Percentiles rank a stretch among this genome's conserved stretches.
Conservation (phyloP, 179 eudicot genomes). For the Spinacia oleracea region DNA sequence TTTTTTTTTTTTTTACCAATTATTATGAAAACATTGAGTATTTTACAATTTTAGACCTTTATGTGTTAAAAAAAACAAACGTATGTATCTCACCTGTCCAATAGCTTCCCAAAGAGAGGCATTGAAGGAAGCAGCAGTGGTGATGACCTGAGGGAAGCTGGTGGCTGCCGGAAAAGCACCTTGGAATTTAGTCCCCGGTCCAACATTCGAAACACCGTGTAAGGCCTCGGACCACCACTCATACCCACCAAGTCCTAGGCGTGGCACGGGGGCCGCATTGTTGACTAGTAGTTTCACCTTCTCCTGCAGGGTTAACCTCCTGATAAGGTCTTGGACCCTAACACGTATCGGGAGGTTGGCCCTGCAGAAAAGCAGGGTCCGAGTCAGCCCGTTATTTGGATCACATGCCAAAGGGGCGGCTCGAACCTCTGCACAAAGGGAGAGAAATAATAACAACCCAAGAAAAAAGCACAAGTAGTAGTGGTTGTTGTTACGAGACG, state of each 20-base stretch:
- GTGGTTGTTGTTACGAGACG: neutral
- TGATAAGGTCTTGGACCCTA: conserved; percentile 61
- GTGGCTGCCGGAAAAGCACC: conserved; percentile 44
- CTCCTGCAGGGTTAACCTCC: conserved; percentile 65
- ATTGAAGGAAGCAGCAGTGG: conserved; percentile 48
- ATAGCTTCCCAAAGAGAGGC: conserved; percentile 48
- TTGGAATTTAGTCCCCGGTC: conserved; percentile 45
- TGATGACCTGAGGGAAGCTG: conserved; percentile 50
- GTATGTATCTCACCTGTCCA: conserved; percentile 31
- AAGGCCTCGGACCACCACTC: conserved; percentile 97
- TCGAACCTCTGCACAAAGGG: conserved; percentile 31
- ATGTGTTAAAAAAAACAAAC: neutral
- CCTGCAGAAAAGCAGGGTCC: conserved; percentile 48
- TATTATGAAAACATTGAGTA: too few relatives aligned
- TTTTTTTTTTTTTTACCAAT: too few relatives aligned
- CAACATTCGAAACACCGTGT: conserved; percentile 70
- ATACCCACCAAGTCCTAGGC: conserved; percentile 65
- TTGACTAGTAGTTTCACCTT: conserved; percentile 55
- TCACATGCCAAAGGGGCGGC: conserved; percentile 72
- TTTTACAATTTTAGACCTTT: neutral
- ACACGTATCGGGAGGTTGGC: conserved; percentile 32
- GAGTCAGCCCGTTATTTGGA: conserved; percentile 45
- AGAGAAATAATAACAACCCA: neutral
- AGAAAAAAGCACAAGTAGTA: neutral
- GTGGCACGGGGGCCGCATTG: conserved; percentile 57